Evolutionary conservation across 148 eudicot genomes (phyloP).

Genomic region (Vaccinium darrowii): DNA sequence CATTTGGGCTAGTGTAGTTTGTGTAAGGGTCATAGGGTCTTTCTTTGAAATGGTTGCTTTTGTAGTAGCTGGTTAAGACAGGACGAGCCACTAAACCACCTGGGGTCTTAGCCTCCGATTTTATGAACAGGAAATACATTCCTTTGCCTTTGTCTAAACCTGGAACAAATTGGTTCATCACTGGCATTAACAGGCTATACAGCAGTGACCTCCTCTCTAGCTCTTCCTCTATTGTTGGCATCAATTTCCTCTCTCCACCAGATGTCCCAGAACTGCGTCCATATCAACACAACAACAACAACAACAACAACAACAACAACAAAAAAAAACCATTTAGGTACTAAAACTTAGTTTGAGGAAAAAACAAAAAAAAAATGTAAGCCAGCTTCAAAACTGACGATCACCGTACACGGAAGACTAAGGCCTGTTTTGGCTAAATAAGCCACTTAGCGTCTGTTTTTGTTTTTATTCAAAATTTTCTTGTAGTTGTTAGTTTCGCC

Average conservation of each 20-base stretch:
- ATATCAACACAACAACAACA: neutral
- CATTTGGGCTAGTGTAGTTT: conserved; percentile 78
- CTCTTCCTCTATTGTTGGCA: conserved; percentile 78
- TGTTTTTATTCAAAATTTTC: too few relatives aligned
- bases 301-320: neutral
- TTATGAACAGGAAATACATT: conserved; percentile 72
- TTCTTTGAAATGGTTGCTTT: conserved; percentile 55
- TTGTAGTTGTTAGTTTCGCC: too few relatives aligned
- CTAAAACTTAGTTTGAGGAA: neutral
- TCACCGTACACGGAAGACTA: too few relatives aligned
- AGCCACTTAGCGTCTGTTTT: too few relatives aligned
- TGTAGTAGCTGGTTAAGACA: conserved; percentile 74
- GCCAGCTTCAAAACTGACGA: too few relatives aligned
- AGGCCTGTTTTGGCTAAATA: too few relatives aligned
- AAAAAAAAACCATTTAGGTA: neutral
- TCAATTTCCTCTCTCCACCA: conserved; percentile 75
- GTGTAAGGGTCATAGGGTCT: conserved; percentile 70
- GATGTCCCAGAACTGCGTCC: conserved; percentile 68
- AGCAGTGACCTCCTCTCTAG: conserved; percentile 56
- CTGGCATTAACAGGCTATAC: conserved; percentile 76
- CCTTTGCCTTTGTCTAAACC: conserved; percentile 77
- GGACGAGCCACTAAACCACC: conserved; percentile 73
- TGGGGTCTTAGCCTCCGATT: conserved; percentile 74
- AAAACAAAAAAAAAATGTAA: too few relatives aligned
- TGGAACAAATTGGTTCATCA: conserved; percentile 70